Percentiles rank a stretch among this genome's conserved stretches.
Evolutionary conservation across 192 early-diverging fungal species (phyloP).

Genomic region (Linnemannia schmuckeri): DNA sequence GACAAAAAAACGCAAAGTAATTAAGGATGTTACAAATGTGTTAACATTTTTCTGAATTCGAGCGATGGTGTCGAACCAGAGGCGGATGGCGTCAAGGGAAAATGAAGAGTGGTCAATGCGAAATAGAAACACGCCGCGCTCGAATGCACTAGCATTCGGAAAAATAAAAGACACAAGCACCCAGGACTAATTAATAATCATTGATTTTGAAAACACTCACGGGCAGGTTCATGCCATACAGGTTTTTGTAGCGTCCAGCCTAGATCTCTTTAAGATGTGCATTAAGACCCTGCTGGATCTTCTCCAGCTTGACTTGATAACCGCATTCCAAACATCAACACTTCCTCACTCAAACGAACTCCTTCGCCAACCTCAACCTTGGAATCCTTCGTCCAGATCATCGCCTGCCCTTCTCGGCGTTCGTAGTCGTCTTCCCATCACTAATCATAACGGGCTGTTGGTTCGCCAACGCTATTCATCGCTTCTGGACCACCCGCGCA

Average conservation of each 20-base stretch:
- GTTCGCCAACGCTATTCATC: constrained; percentile 36
- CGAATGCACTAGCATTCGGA: neutral
- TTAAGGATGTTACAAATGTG: no score
- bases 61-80: no score
- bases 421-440: neutral
- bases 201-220: no score
- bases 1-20: no score
- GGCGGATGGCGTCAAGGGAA: neutral
- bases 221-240: no score
- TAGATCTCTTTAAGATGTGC: neutral
- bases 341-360: neutral
- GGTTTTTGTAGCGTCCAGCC: neutral
- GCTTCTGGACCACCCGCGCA: constrained; percentile 20
- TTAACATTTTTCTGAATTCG: no score
- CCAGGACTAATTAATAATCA: neutral
- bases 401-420: constrained; percentile 4
- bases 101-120: neutral
- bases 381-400: neutral
- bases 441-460: neutral
- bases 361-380: constrained; percentile 3
- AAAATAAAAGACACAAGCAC: neutral
- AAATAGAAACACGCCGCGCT: neutral
- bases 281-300: neutral
- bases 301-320: neutral
- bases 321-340: neutral